Percentiles rank a stretch among this genome's conserved stretches.
These are phyloP conservation scores for Erodium moschatum DNA, from an alignment of 441 rosid genomes.

Conservation along the genomic window DNA sequence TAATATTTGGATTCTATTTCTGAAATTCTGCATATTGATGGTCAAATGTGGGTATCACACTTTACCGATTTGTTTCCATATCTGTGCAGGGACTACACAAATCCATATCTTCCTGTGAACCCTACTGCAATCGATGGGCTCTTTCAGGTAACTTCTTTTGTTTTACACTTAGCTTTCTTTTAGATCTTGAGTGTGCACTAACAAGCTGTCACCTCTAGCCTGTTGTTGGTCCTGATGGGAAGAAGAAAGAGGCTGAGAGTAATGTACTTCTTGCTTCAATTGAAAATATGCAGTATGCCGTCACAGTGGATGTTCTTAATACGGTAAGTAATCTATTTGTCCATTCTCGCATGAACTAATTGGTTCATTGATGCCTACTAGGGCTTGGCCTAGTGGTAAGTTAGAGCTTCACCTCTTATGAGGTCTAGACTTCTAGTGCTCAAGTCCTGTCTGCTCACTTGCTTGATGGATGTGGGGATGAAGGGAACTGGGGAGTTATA, in stretches of 20 bases:
- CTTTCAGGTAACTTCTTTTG: constrained; percentile 47
- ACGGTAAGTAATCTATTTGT: constrained; percentile 41
- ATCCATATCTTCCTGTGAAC: constrained; percentile 95
- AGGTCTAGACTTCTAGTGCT: too few species aligned
- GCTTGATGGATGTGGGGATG: too few species aligned
- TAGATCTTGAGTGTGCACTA: constrained; percentile 3
- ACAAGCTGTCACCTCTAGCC: constrained; percentile 43
- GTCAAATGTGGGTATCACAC: constrained; percentile 4
- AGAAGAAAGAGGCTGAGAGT: constrained; percentile 79
- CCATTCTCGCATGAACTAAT: background rate
- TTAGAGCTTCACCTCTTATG: too few species aligned
- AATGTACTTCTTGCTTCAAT: constrained; percentile 90
- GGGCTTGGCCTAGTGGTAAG: too few species aligned
- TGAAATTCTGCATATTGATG: constrained; percentile 7
- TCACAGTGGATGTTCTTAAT: constrained; percentile 83
- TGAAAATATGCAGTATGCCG: constrained; percentile 98
- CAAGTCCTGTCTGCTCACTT: too few species aligned
- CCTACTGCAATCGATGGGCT: constrained; percentile 86
- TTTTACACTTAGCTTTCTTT: background rate
- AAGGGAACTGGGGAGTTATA: too few species aligned
- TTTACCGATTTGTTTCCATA: constrained; percentile 12
- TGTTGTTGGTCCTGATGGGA: constrained; percentile 82
- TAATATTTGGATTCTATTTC: constrained; percentile 6
- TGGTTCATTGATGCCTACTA: background rate
- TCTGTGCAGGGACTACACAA: constrained; percentile 78